Evolutionary conservation across 2,329 filamentous ascomycete genomes (phyloP), one percentile per base, ranked within the genome.

Genomic region (Fusarium sp.): DNA sequence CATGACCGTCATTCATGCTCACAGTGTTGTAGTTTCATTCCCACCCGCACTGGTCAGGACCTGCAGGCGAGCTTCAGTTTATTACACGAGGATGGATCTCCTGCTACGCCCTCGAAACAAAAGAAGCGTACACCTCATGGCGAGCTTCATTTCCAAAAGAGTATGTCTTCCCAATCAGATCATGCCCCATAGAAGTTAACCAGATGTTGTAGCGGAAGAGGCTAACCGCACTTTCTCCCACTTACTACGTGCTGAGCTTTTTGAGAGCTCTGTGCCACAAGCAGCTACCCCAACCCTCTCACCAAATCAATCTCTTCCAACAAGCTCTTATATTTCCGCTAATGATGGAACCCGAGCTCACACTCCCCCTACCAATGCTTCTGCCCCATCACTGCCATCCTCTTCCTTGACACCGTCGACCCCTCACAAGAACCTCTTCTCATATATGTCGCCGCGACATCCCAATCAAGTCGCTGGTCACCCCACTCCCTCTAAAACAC

Each of bases 341-440:
- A 79, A 88, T 70, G 89, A 93, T 78, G 89, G 90, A 53, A 91
- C 90, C 53, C 87, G 92, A 76, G 92, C 93, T 52, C 90, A 92
- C 72, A 98, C 95, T 8, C 95, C 95, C 47, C 95, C 95, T 27
- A 89, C 87, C 63, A 89, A 90, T 73, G 80, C 82, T 20, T 84
- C 89, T 16, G 83, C 86, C 16, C 84, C 89, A 15, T 85, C 88
- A 25, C 81, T 94, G n/a, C 90, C 92, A 14, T 88, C 91, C 3
- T 88, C 91, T 4, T 91, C 89, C 60, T 86, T 96, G 63, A 97
- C 95, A 1, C 96, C 96, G 1, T 97, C 95, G 2, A 99, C 96
- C 6, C 96, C 96, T 12, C 94, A 97, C 81, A 98, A 98, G 83
- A 99, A 99, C 73, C 88, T 99, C 42, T 98, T 99, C 79, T 93